Evolutionary conservation across 2,329 filamentous ascomycete species (phyloP), one percentile per base, ranked within the genome.

Genomic region (Akanthomyces muscarius): DNA sequence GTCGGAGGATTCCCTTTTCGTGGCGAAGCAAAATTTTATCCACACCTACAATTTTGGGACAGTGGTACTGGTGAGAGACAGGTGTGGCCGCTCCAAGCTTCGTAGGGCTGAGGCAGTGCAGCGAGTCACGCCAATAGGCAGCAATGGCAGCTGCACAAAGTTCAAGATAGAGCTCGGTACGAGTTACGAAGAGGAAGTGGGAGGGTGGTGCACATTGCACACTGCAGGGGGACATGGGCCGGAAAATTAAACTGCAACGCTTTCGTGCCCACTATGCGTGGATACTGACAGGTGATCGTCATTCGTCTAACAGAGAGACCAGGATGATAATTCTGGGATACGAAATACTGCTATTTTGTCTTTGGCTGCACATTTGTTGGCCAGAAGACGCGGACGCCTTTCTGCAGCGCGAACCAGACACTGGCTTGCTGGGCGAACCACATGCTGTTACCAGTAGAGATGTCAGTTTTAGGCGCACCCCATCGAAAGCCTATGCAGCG

Each of bases 101-200:
- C 6, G 50, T 61, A 61, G 58, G 58, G 58, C 58, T 61, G 58
- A 61, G 58, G 58, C 58, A 44, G 58, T 61, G 58, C 50, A 41
- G 42, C 5, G 41, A 30, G 41, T 42, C 53, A 55, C 25, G 6
- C 30, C 30, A 5, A 38, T 14, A 33, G 30, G 28, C n/a, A 54
- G 33, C 5, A 18, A 18, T 21, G 41, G 30, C 11, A 51, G 45
- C 21, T 30, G 23, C 36, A 23, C 33, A 60, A 44, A 44, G 21
- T 28, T 61, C 25, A 14, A 53, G 50, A 44, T 18, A 36, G 18
- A 30, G 33, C 45, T 53, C 58, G 13, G 58, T 61, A 53, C 38
- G 58, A 61, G 45, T 44, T 45, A 61, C 47, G 56, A 51, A 23
- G 14, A 42, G 28, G 25, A 33, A 13, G 47, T 7, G 45, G 16